phyloP scores from a whole-genome alignment of 225 moss, liverwort and hornwort genomes.

The Marchantia paleacea region DNA sequence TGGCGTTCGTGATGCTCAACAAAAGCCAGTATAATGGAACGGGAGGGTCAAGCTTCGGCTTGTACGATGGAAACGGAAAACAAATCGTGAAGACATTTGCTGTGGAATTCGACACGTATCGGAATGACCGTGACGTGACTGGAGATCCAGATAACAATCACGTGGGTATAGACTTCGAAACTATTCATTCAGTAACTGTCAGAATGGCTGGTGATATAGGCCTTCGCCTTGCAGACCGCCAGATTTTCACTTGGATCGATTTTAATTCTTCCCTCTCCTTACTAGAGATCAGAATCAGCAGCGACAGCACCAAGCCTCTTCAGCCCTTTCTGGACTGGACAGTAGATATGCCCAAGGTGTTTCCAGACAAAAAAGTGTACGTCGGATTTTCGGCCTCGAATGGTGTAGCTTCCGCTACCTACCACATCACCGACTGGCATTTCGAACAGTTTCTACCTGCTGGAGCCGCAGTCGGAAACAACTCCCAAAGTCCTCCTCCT shows the following conservation, averaged over 20 bases:
- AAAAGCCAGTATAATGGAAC: not conserved
- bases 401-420: not conserved
- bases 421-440: not conserved
- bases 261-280: slow-evolving; percentile 15
- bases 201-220: not conserved
- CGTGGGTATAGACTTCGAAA: slow-evolving; percentile 22
- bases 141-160: slow-evolving; percentile 24
- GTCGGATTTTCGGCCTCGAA: slow-evolving; percentile 8
- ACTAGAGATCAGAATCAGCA: slow-evolving; percentile 29
- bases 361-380: not conserved
- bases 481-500: too few relatives aligned
- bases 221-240: not conserved
- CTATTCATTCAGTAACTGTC: not conserved
- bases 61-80: slow-evolving; percentile 1
- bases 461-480: not conserved
- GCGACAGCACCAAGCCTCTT: not conserved
- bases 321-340: not conserved
- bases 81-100: not conserved
- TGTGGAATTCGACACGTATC: slow-evolving; percentile 20
- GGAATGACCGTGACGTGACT: not conserved
- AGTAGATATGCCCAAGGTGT: slow-evolving; percentile 3
- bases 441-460: too few relatives aligned
- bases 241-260: slow-evolving; percentile 27
- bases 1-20: slow-evolving; percentile 22
- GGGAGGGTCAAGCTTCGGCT: slow-evolving; percentile 7